Evolutionary conservation across 2,329 filamentous ascomycete species (phyloP), one percentile per base, ranked within the genome.

Genomic region (Phyllosticta ampelicida): DNA sequence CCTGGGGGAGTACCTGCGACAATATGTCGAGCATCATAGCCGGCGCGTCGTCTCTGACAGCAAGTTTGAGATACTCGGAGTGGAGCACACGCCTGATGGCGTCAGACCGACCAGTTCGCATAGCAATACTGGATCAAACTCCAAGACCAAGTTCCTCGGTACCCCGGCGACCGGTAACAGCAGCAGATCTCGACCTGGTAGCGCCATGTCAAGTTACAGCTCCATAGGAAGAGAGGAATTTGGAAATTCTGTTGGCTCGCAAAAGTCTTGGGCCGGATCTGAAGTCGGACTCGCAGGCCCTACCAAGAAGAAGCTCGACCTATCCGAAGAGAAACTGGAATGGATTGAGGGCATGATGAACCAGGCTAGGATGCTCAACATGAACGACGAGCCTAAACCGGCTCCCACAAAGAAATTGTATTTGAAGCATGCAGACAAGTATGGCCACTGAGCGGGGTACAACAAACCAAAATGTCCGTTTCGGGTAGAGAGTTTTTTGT

Each of bases 11-110:
- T 99, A 96, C 68, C 79, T 99, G 49, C 87, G 90, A 65, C 90
- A 96, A 70, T 99, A 96, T 66, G 91, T 90, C 8, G 84, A 85
- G 60, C 94, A 99, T 68, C 94, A 99, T 69, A 88, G 89, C 50
- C 85, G 89, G n/a, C 84, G 82, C 51, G 78, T 80, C 28, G 77
- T 80, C 19, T 78, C 77, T 26, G 80, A 82, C 44, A 76, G 76
- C 11, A 75, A 74, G 36, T 75, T 84, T 13, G 81, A 85, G 63
- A 75, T 84, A 16, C 73, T 81, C 56, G 80, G 78, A 10, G 67
- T 79, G 1, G 67, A 71, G 48, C 62, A 26, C 16, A 48, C 54
- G 6, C 56, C 51, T 11, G 56, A 58, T 9, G n/a, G 28, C n/a
- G 13, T 30, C 6, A 53, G 57, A 13, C 57, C 57, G 3, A 53